Evolutionary conservation across 1,284 basidiomycete species (phyloP).

Genomic region (Tremellales sp.): DNA sequence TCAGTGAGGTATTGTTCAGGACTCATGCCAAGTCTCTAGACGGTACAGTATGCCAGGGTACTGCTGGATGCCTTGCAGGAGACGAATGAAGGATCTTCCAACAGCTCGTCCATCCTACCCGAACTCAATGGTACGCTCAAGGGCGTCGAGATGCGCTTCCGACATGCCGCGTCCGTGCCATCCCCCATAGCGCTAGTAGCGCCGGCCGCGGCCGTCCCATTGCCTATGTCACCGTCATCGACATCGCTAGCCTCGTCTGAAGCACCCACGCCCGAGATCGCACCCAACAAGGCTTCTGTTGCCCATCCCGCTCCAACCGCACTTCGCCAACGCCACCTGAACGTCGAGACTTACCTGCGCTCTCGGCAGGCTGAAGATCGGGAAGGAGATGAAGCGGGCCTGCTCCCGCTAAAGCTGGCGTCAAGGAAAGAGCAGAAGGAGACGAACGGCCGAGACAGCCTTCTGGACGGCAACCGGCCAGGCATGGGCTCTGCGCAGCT

Average conservation of each 20-base stretch:
- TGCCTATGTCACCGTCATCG: conserved; percentile 4
- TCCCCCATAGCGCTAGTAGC: conserved; percentile 3
- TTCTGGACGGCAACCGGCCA: conserved; percentile 17
- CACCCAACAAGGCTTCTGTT: not conserved
- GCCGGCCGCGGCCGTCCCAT: not conserved
- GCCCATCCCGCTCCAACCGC: conserved; percentile 1
- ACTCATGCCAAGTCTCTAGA: conserved; percentile 17
- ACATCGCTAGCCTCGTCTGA: not conserved
- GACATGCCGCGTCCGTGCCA: conserved; percentile 8
- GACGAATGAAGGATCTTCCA: conserved; percentile 35
- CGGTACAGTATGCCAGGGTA: conserved; percentile 34
- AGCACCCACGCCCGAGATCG: conserved; percentile 1
- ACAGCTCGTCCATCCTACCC: conserved; percentile 11
- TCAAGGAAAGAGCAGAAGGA: not conserved
- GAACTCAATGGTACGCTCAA: conserved; percentile 16
- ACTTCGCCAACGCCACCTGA: conserved; percentile 4
- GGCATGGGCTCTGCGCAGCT: conserved; percentile 37
- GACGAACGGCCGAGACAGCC: conserved; percentile 14
- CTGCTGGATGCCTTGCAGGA: conserved; percentile 28
- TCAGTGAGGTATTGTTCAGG: not conserved
- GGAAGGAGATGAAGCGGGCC: conserved; percentile 25
- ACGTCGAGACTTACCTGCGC: conserved; percentile 26
- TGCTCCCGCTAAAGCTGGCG: conserved; percentile 27
- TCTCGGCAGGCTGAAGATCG: conserved; percentile 24
- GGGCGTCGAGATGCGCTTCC: conserved; percentile 12